A percentile compares a stretch with the other conserved stretches of the same genome.
phyloP scores from a whole-genome alignment of 225 moss, liverwort and hornwort species.

The Asterella californica region DNA sequence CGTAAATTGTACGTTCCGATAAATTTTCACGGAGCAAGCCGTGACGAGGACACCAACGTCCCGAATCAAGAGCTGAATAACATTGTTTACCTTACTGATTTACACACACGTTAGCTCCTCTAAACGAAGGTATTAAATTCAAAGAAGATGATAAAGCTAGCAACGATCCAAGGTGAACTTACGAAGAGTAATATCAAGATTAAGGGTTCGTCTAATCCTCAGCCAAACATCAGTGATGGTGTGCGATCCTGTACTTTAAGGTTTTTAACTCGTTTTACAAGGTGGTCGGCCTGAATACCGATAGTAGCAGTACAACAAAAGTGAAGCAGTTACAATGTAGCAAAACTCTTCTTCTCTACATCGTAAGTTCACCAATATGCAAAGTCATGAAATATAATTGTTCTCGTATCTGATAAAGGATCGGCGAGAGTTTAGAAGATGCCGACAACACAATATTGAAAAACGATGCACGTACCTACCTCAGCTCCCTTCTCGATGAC shows the following conservation, averaged over 20 bases:
- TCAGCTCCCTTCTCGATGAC: slow-evolving; percentile 81
- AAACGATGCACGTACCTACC: slow-evolving; percentile 52
- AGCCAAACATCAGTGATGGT: background rate
- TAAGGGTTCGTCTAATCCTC: background rate
- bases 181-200: background rate
- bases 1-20: background rate
- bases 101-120: background rate
- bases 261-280: too few relatives aligned
- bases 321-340: too few relatives aligned
- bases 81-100: background rate
- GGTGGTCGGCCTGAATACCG: background rate
- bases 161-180: background rate
- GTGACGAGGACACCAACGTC: background rate
- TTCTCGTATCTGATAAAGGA: too few relatives aligned
- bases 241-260: background rate
- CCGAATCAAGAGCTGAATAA: background rate
- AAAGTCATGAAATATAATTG: too few relatives aligned
- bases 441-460: background rate
- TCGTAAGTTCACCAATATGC: too few relatives aligned
- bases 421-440: too few relatives aligned
- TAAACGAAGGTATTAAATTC: background rate
- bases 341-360: too few relatives aligned
- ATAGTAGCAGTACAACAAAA: background rate
- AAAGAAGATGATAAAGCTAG: too few relatives aligned
- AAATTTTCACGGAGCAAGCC: background rate